Evolutionary conservation across 2,329 filamentous ascomycete genomes (phyloP).

Genomic region (Stagonosporopsis cucurbitacearum): DNA sequence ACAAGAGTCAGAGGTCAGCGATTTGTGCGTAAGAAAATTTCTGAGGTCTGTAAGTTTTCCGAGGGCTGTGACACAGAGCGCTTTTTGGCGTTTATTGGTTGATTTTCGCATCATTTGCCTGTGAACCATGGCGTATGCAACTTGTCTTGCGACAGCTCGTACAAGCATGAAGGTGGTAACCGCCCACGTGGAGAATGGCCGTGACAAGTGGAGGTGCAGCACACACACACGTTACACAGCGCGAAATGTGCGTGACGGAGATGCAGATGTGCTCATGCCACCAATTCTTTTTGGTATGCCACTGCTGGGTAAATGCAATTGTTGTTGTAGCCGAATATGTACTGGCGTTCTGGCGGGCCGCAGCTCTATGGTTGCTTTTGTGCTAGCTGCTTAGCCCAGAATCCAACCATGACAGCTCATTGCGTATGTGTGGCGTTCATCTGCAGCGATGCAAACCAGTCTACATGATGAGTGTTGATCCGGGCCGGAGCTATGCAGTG

Average conservation of each 20-base stretch:
- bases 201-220: constrained; percentile 1
- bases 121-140: background rate
- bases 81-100: constrained; percentile 14
- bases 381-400: constrained; percentile 14
- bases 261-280: constrained; percentile 1
- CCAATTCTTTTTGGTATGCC: background rate
- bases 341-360: constrained; percentile 7
- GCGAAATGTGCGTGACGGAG: background rate
- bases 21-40: background rate
- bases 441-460: background rate
- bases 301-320: constrained; percentile 7
- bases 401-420: constrained; percentile 14
- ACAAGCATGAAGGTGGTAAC: background rate
- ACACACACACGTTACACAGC: background rate
- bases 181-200: constrained; percentile 5
- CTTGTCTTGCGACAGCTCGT: constrained; percentile 4
- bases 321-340: constrained; percentile 4
- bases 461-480: background rate
- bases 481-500: background rate
- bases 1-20: constrained; percentile 6
- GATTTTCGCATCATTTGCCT: background rate
- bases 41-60: background rate
- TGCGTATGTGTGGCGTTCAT: constrained; percentile 11
- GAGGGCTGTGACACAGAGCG: constrained; percentile 1
- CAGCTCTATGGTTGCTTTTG: constrained; percentile 10